A percentile compares a stretch with the other conserved stretches of the same genome.
These are phyloP conservation scores for Salvia splendens DNA, from an alignment of 257 asterid genomes.

Conservation along the genomic window DNA sequence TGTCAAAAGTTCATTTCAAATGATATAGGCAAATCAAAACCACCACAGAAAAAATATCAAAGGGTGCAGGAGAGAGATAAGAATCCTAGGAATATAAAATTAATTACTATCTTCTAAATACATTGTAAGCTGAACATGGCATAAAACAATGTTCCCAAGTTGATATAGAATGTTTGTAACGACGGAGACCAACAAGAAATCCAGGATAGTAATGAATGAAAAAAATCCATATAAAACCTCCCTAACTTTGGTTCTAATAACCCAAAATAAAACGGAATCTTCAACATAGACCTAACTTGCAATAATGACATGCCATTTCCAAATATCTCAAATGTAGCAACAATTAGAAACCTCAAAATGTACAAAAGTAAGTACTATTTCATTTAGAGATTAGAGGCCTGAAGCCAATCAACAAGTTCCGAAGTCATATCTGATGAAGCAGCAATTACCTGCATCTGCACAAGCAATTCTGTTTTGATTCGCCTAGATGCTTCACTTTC, in stretches of 20 bases:
- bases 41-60: slow-evolving; percentile 2
- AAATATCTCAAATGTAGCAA: slow-evolving; percentile 3
- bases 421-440: slow-evolving; percentile 22
- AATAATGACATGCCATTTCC: slow-evolving; percentile 21
- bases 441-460: slow-evolving; percentile 95
- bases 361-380: neutral
- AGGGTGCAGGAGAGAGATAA: neutral
- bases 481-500: slow-evolving; percentile 99
- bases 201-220: neutral
- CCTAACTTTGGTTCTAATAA: neutral
- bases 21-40: neutral
- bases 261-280: slow-evolving; percentile 11
- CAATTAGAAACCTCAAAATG: neutral
- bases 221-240: neutral
- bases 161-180: neutral
- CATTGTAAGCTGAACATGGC: slow-evolving; percentile 6
- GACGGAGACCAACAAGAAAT: slow-evolving; percentile 12
- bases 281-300: slow-evolving; percentile 7
- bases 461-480: slow-evolving; percentile 92
- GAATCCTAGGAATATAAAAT: neutral
- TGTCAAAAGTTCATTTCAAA: slow-evolving; percentile 9
- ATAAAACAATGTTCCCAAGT: neutral
- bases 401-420: slow-evolving; percentile 1
- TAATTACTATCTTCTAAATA: neutral
- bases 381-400: neutral